Base-by-base conservation (phyloP, 75 land plant species). In the Ceratopteris richardii region DNA sequence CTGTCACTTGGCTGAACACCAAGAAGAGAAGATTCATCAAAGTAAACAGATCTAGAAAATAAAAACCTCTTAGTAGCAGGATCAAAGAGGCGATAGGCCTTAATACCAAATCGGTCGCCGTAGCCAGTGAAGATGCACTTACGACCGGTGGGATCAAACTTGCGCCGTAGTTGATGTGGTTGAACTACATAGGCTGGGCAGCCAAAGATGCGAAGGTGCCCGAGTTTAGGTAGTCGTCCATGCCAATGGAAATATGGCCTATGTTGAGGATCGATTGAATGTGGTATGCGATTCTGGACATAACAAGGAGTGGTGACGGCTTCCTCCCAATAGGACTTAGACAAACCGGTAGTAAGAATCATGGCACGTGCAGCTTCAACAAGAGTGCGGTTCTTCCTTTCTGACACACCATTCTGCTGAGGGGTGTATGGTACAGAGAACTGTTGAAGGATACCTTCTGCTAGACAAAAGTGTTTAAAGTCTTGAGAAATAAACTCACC, bases 311-410 rank as follows among this genome's bases (percentile, higher is more conserved):
- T 40, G 2, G 56, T 37, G 0, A 71, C 51, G 18, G 44, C 62
- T 53, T 71, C 63, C 17, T 16, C 74, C 67, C 63, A 71, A 23
- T 47, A 71, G 16, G 29, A 10, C 30, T 58, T 71, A 9, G 66
- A 56, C 0, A 64, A 36, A 11, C 27, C 21, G 29, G 56, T 64
- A 0, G 0, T 54, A 1, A 63, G 26, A 33, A 71, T 29, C 67
- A 71, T 64, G 46, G 56, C 58, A 19, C 48, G 22, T 2, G 63
- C 67, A 61, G 59, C 51, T 36, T 71, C 62, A 23, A 54, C 33
- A 22, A 69, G 27, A 17, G 59, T 43, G 5, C 59, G 6, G 31
- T 69, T 62, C 21, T 67, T 67, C 7, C 62, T 18, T 59, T 67
- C 62, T 7, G 54, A 50, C 10, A 67, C 62, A 6, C 53, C 52